phyloP scores from a whole-genome alignment of 768 basidiomycete species.

The Sutorius australiensis region DNA sequence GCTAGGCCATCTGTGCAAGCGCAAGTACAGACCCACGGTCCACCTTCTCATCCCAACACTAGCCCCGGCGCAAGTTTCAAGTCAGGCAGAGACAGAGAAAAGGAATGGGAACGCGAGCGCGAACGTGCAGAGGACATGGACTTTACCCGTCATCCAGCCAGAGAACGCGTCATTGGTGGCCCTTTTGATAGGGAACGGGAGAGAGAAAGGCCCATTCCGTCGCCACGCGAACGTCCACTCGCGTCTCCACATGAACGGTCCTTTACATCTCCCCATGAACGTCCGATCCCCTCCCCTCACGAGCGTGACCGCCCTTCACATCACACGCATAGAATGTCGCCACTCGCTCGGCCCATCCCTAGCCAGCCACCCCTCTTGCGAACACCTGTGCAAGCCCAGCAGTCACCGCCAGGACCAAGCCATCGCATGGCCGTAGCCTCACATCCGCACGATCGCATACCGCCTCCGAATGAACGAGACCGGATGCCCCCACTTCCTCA shows the following conservation, averaged over 20 bases:
- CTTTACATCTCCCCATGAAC: constrained; percentile 20
- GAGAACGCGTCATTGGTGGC: constrained; percentile 20
- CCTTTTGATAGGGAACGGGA: constrained; percentile 29
- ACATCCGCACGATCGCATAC: constrained; percentile 23
- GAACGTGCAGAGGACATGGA: constrained; percentile 31
- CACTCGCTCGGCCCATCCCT: constrained; percentile 18
- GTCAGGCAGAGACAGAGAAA: constrained; percentile 25
- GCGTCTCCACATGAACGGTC: constrained; percentile 25
- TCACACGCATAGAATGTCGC: constrained; percentile 25
- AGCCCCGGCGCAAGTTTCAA: constrained; percentile 21
- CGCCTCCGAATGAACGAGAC: constrained; percentile 22
- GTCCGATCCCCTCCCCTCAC: constrained; percentile 24
- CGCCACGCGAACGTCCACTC: constrained; percentile 23
- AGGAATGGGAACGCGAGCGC: constrained; percentile 29
- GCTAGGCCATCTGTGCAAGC: constrained; percentile 20
- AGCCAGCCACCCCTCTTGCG: constrained; percentile 16
- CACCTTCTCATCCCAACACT: constrained; percentile 21
- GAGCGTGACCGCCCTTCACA: constrained; percentile 22
- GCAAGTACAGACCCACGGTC: constrained; percentile 13
- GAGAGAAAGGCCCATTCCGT: constrained; percentile 21
- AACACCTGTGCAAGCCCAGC: constrained; percentile 14
- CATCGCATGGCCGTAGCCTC: constrained; percentile 22
- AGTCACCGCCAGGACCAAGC: constrained; percentile 23
- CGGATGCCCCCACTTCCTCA: constrained; percentile 23
- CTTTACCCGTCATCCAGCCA: constrained; percentile 20